Evolutionary conservation across 2,329 filamentous ascomycete genomes (phyloP), one percentile per base, ranked within the genome.

Genomic region (Sclerotinia borealis): DNA sequence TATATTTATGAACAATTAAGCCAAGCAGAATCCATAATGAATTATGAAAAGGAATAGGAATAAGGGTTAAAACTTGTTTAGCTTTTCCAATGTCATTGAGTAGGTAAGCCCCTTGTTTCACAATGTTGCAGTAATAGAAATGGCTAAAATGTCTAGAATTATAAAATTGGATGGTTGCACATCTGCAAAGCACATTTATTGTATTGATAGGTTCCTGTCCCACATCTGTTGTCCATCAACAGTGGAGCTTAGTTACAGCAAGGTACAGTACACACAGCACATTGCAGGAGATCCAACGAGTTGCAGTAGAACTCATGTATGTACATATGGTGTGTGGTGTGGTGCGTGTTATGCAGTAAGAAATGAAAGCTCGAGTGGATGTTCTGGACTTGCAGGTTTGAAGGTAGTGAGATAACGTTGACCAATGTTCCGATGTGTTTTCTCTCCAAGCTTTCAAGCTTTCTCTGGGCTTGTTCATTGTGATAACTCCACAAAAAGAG

Each of bases 221-320:
- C n/a, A n/a, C 51, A 55, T 55, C 51, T 55, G 52, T 55, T 55
- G 52, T 55, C n/a, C 52, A 41, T 31, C 37, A 31, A n/a, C 17
- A 43, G 52, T 55, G 36, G 52, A 13, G 13, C n/a, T 27, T 25
- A 10, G 51, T 41, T 39, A 27, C 11, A 17, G 25, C 48, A 17
- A 54, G 50, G 50, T 39, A 54, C 50, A 37, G 34, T 15, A 54
- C 50, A 39, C 50, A 34, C 50, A 54, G 27, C 13, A 39, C 36
- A 39, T 15, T 54, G 51, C 51, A 29, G 25, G 25, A 41, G 51
- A 41, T 22, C 34, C 22, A 29, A 3, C 36, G 36, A 54, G 51
- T 41, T 22, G 36, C 34, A n/a, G 51, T 10, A 54, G 10, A 19
- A 11, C 8, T 10, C 11, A 39, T 19, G 34, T 27, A 3, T 2